Conservation (phyloP, 495 filamentous ascomycete species). For the Aspergillus steynii region DNA sequence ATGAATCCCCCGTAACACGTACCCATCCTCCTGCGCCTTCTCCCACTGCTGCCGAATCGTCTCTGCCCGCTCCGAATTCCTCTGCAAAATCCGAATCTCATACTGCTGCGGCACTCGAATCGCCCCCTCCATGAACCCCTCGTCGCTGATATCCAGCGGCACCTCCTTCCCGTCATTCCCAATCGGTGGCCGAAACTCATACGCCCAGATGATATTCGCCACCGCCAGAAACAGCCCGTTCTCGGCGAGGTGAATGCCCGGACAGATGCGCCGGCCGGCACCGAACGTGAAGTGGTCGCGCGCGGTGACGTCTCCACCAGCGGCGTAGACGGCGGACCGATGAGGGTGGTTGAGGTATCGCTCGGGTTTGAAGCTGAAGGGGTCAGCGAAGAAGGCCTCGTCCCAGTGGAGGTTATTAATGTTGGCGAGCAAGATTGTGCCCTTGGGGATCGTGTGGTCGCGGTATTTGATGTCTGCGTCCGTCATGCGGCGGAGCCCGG, state of each 20-base stretch:
- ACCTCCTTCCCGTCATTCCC: not conserved
- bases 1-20: not conserved
- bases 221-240: slow-evolving; percentile 56
- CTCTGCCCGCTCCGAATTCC: not conserved
- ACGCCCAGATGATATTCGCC: slow-evolving; percentile 59
- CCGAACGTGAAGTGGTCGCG: slow-evolving; percentile 35
- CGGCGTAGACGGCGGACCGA: slow-evolving; percentile 40
- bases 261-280: slow-evolving; percentile 33
- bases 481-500: slow-evolving; percentile 50
- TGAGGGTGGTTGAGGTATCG: slow-evolving; percentile 33
- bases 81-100: not conserved
- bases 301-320: not conserved
- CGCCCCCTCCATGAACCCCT: slow-evolving; percentile 3
- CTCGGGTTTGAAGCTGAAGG: slow-evolving; percentile 38
- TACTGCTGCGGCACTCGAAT: slow-evolving; percentile 6
- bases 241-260: slow-evolving; percentile 31
- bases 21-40: not conserved
- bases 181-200: slow-evolving; percentile 36
- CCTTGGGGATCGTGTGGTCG: slow-evolving; percentile 51
- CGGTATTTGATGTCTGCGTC: slow-evolving; percentile 53
- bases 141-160: slow-evolving; percentile 4
- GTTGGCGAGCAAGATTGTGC: slow-evolving; percentile 33
- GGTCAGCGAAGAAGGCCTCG: slow-evolving; percentile 35
- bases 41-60: not conserved
- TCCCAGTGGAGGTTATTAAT: slow-evolving; percentile 41